phyloP scores from a whole-genome alignment of 345 rosid species.

The Syzygium aromaticum region DNA sequence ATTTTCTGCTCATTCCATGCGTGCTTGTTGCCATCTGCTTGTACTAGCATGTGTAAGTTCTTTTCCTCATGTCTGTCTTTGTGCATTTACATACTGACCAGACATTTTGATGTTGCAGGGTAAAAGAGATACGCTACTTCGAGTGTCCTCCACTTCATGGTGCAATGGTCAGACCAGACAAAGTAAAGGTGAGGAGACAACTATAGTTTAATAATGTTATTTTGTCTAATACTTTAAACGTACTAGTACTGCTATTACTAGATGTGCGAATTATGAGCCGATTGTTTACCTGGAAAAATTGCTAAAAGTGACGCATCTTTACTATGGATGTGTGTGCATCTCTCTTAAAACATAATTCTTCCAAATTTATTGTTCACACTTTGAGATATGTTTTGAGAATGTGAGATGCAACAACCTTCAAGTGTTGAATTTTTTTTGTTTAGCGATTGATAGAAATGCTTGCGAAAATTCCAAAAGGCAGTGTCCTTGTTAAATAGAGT shows the following conservation, averaged over 20 bases:
- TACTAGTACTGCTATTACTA: neutral
- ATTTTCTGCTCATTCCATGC: neutral
- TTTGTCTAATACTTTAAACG: neutral
- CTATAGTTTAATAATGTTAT: neutral
- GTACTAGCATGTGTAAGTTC: neutral
- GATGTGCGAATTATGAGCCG: neutral
- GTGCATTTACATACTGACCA: neutral
- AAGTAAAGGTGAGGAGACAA: slow-evolving; percentile 61
- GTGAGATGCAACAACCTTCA: neutral
- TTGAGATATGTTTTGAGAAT: neutral
- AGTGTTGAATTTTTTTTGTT: neutral
- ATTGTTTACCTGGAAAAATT: neutral
- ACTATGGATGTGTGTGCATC: neutral
- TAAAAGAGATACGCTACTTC: slow-evolving; percentile 68
- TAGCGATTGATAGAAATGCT: neutral
- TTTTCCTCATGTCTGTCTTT: neutral
- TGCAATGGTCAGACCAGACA: slow-evolving; percentile 81
- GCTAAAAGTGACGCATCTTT: neutral
- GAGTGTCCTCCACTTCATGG: slow-evolving; percentile 75
- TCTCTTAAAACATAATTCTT: neutral
- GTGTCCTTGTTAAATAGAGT: neutral
- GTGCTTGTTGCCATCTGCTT: neutral
- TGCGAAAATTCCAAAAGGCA: neutral
- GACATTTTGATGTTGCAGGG: slow-evolving; percentile 27
- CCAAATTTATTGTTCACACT: neutral